A percentile compares a stretch with the other conserved stretches of the same genome.
These are phyloP conservation scores for Volvox reticuliferus DNA, from an alignment of 139 green algal species.

Conservation along the genomic window DNA sequence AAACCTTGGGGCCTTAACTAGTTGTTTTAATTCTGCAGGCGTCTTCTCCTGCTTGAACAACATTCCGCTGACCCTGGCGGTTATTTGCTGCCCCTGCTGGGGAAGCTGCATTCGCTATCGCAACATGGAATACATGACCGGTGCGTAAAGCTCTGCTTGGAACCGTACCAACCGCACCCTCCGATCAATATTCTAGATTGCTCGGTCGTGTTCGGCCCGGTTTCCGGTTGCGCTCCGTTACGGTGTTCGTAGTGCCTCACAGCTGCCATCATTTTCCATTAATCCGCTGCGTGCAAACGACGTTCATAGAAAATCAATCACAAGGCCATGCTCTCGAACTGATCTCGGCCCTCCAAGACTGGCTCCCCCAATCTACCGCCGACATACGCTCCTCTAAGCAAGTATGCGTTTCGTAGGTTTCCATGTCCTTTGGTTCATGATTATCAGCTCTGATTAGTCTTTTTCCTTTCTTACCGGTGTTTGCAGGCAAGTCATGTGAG, in stretches of 20 bases:
- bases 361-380: no score
- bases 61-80: slow-evolving; percentile 8
- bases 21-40: not conserved
- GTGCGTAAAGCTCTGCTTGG: not conserved
- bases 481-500: slow-evolving; percentile 25
- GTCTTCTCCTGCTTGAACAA: slow-evolving; percentile 10
- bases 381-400: no score
- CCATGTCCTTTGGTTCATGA: not conserved
- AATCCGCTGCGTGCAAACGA: not conserved
- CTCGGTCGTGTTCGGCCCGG: not conserved
- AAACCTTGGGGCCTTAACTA: not conserved
- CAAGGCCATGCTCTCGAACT: no score
- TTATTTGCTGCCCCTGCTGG: slow-evolving; percentile 22
- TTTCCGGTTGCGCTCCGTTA: no score
- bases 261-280: not conserved
- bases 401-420: no score
- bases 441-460: not conserved
- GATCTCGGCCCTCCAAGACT: no score
- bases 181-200: not conserved
- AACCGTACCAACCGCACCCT: no score
- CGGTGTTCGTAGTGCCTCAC: no score
- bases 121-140: slow-evolving; percentile 35
- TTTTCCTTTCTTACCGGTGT: not conserved
- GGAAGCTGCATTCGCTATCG: slow-evolving; percentile 9
- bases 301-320: no score